Conservation (phyloP, 2,329 filamentous ascomycete species). For the Calonectria hongkongensis region DNA sequence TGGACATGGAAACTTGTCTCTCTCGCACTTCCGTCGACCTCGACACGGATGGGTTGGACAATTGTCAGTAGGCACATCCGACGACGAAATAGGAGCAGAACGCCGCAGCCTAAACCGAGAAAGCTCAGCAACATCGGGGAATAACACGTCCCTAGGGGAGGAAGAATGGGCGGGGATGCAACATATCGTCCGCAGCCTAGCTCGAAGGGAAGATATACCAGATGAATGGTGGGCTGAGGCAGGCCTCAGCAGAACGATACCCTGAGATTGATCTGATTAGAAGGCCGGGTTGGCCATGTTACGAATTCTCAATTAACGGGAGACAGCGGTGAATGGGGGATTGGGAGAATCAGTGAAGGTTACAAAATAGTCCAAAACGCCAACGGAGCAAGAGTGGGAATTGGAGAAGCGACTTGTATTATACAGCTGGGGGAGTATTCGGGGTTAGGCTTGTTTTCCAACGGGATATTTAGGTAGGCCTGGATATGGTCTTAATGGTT, state of each 20-base stretch:
- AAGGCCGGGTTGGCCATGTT: constrained; percentile 22
- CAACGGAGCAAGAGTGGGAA: background rate
- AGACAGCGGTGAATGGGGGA: background rate
- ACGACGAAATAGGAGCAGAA: constrained; percentile 52
- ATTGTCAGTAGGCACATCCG: constrained; percentile 53
- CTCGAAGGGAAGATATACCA: constrained; percentile 83
- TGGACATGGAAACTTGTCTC: constrained; percentile 31
- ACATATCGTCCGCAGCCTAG: constrained; percentile 81
- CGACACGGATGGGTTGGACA: constrained; percentile 53
- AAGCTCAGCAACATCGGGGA: constrained; percentile 45
- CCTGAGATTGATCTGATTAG: constrained; percentile 54
- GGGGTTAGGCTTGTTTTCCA: constrained; percentile 13
- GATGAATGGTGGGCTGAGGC: constrained; percentile 88
- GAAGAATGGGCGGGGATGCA: constrained; percentile 78
- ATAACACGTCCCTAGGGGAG: constrained; percentile 54
- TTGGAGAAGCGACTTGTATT: constrained; percentile 23
- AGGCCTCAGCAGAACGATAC: constrained; percentile 77
- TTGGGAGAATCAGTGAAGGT: background rate
- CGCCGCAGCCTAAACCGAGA: constrained; percentile 46
- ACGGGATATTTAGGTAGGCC: constrained; percentile 9
- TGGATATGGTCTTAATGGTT: constrained; percentile 31
- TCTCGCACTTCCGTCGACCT: constrained; percentile 30
- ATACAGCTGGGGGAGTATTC: constrained; percentile 25
- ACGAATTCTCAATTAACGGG: constrained; percentile 25
- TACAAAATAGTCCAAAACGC: constrained; percentile 24